Evolutionary conservation across 805 yeast species (phyloP).

Genomic region (Blastobotrys attinorum): DNA sequence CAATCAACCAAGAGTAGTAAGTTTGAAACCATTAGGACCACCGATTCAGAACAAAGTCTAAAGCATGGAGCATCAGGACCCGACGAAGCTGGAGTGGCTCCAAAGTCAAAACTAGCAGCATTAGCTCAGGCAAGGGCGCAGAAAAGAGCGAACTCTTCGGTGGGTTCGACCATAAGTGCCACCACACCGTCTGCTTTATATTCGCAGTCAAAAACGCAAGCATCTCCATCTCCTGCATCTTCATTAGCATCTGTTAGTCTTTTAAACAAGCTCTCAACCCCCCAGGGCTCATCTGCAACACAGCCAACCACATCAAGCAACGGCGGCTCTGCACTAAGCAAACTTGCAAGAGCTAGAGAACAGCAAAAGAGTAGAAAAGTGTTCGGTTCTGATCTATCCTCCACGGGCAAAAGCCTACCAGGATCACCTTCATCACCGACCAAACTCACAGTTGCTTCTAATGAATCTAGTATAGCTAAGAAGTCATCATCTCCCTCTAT

Average conservation of each 20-base stretch:
- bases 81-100: not conserved
- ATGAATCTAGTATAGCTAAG: not conserved
- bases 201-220: conserved; percentile 2
- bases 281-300: conserved; percentile 1
- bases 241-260: conserved; percentile 2
- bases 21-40: not conserved
- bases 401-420: not conserved
- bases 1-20: not conserved
- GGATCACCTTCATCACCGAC: not conserved
- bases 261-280: conserved; percentile 1
- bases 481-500: not conserved
- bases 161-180: not conserved
- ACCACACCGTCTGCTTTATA: not conserved
- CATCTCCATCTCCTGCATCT: not conserved
- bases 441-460: not conserved
- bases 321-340: not conserved
- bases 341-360: not conserved
- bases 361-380: too few species aligned
- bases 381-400: too few species aligned
- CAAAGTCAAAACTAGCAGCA: not conserved
- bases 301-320: not conserved
- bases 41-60: not conserved
- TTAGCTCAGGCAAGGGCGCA: not conserved
- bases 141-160: not conserved
- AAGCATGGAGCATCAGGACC: not conserved